Base-by-base conservation (phyloP, 768 basidiomycete genomes). In the Scleroderma bovista region DNA sequence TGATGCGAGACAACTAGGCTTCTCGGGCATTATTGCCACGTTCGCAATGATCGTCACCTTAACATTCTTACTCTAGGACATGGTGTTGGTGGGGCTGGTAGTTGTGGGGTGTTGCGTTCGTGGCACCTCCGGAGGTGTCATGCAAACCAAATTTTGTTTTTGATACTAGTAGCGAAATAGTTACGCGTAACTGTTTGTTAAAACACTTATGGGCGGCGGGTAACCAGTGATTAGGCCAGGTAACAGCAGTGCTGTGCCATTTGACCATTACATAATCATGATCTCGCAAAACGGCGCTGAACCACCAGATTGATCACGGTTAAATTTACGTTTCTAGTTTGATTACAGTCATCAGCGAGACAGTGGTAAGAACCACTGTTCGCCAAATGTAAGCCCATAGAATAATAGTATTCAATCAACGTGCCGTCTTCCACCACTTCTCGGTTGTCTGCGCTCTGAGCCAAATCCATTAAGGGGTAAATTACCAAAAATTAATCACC, bases 21-120 rank as follows among this genome's bases (percentile, higher is more conserved):
- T 77, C 42, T 72, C 84, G 48, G 77, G 71, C 40, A 80, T 75
- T 38, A 68, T 80, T 65, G 68, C 76, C 52, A 75, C 79, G 11
- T 60, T 68, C 11, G 53, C 67, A 51, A 64, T 73, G 51, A 53
- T 53, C 6, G 26, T 9, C 26, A 29, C 26, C 26, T 29, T 29
- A 9, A 9, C 26, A 29, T 29, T 29, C 26, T 5, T 29, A 29
- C 26, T 29, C 5, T 29, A 29, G n/a, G n/a, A n/a, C n/a, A n/a
- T n/a, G n/a, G n/a, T n/a, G n/a, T n/a, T n/a, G n/a, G n/a, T n/a
- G n/a, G n/a, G n/a, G n/a, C n/a, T n/a, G n/a, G n/a, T n/a, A n/a
- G n/a, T n/a, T n/a, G n/a, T n/a, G n/a, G n/a, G n/a, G n/a, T n/a
- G n/a, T n/a, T n/a, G n/a, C n/a, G n/a, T n/a, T n/a, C n/a, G n/a